Base-by-base conservation (phyloP, 768 basidiomycete genomes). In the Suillus lakei region DNA sequence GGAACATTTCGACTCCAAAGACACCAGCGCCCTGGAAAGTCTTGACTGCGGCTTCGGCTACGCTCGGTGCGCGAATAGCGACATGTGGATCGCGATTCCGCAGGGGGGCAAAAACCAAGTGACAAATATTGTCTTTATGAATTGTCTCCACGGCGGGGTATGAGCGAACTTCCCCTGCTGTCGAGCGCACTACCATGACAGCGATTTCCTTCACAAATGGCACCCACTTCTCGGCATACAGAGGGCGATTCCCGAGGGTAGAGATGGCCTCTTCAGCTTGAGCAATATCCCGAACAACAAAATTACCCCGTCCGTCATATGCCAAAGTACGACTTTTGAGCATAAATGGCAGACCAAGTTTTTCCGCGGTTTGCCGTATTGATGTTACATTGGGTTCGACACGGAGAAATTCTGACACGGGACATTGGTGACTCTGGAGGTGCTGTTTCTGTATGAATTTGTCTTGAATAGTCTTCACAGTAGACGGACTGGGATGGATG, bases 1-100 rank as follows among this genome's bases (percentile, higher is more conserved):
- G 81, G 80, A 99, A 99, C 95, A 99, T 95, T 77, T 99, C 98
- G 1, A 99, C 96, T 1, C 96, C 98, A 79, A 98, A 99, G 30
- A 98, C 87, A 13, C 98, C 98, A 10, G 96, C 96, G 4, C 96
- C 97, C 21, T 87, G 78, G 43, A 99, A 85, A 8, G 89, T 87
- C 65, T 80, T 85, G 28, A 98, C 85, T 0, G 96, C 95, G 41
- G 82, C 80, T 77, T 96, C 93, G 0, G 97, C 98, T 38, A 96
- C 79, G 5, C 73, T 71, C 65, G 88, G 86, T 18, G 95, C 96
- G 54, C 86, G 81, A 9, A 76, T 76, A 28, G 84, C 78, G 3
- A 96, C 79, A 7, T 80, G 74, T 2, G 85, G 76, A 70, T 92
- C 85, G 5, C 74, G 76, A 65, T 80, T 86, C 21, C 96, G 84